Conservation (phyloP, 352 stramenopile species). For the Stramenopiles sp. region DNA sequence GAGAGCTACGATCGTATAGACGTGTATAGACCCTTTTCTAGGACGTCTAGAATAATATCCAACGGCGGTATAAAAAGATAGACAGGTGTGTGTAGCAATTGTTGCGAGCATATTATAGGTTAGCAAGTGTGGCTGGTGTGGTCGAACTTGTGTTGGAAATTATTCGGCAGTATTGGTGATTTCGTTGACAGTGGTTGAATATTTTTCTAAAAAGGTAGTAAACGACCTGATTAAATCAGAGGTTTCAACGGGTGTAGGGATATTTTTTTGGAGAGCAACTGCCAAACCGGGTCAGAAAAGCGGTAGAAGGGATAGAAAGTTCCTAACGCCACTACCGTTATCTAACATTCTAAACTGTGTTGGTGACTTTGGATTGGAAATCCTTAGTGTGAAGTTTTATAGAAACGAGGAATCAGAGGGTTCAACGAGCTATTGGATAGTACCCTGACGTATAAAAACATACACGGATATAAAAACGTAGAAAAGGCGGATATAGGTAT, state of each 20-base stretch:
- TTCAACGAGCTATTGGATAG: no score
- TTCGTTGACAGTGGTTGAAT: conserved; percentile 9
- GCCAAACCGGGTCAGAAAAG: conserved; percentile 8
- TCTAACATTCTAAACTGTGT: no score
- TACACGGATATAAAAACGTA: no score
- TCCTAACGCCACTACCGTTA: neutral
- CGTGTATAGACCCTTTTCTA: conserved; percentile 11
- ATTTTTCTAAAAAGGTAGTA: conserved; percentile 11
- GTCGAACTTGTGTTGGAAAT: neutral
- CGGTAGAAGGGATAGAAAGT: neutral
- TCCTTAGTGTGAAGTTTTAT: no score
- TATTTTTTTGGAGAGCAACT: neutral
- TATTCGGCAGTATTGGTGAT: neutral
- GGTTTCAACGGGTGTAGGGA: conserved; percentile 7
- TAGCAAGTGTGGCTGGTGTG: conserved; percentile 5
- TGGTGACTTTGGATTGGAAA: no score
- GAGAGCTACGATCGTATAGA: conserved; percentile 10
- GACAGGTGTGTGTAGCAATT: conserved; percentile 8
- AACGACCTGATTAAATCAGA: conserved; percentile 4
- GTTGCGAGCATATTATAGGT: conserved; percentile 7
- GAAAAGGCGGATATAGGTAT: no score
- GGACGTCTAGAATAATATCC: neutral
- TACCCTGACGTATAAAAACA: no score
- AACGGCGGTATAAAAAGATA: conserved; percentile 10
- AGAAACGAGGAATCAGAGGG: no score